Base-by-base conservation (phyloP, 1,284 basidiomycete species). In the Cryptococcus sp. region DNA sequence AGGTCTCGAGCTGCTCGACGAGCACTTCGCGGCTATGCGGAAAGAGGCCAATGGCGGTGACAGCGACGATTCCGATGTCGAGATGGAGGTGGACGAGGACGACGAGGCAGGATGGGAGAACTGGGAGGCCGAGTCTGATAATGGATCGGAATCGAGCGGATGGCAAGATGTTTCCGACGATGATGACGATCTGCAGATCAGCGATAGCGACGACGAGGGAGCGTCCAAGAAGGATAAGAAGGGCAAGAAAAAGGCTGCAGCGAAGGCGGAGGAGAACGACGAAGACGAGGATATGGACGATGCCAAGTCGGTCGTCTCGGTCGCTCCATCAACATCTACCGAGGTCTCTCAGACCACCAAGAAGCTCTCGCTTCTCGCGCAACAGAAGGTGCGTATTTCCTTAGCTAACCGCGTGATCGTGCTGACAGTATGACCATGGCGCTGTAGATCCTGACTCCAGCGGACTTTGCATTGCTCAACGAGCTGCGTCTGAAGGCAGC, bases 401-500 rank as follows among this genome's bases (percentile, higher is more conserved):
- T 5, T 5, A 35, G 7, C 31, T 35, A 2, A 35, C 31, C 2
- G 13, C 31, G 31, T 35, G 31, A 35, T 13, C 13, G 10, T 5
- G 31, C 31, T 35, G 31, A 35, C 31, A 10, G 31, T 19, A n/a
- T 38, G 48, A 15, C 20, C 5, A 15, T 49, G 47, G 39, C 55
- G 45, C 11, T 39, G 3, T 50, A 94, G 91, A 99, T 99, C 71
- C 86, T 99, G 39, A 99, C 96, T 0, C 96, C 96, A 0, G 94
- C 94, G 27, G 95, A 99, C 79, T 99, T 98, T 77, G 91, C 91
- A 0, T 82, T 97, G 52, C 84, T 99, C 56, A 91, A 92, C 70
- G 91, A 97, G 69, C 86, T 99, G 10, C 88, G 89, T 8, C 84
- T 93, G 57, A 85, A 90, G 79, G 90, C 88, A 0, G 91, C 91